Base-by-base conservation (phyloP, 805 yeast species). In the Starmera pachycereana region DNA sequence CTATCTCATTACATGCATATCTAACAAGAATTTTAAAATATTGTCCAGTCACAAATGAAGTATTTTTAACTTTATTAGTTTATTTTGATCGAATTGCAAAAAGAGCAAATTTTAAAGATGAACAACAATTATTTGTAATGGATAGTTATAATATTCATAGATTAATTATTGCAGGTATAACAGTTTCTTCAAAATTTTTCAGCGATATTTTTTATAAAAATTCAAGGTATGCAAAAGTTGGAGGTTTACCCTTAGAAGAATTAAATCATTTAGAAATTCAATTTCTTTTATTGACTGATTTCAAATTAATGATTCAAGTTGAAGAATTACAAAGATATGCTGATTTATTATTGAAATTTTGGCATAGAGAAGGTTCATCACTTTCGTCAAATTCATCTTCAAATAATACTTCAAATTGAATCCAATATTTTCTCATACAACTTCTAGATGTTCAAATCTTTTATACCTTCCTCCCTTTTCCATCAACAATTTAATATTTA, bases 41-140 rank as follows among this genome's bases (percentile, higher is more conserved):
- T 63, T 92, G 99, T 60, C 97, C 99, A 0, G 92, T 92, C n/a
- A 89, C 98, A 3, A 90, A 90, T 61, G 97, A 92, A 58, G 97
- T 92, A 29, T 92, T 89, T 60, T 65, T 92, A 37, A 81, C 96
- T 32, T 63, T 92, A 30, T 68, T 92, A 51, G 97, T 92, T 28
- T 92, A 92, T 60, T 88, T 92, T 63, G 99, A 92, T 62, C 68
- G 97, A 46, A 87, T 90, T 35, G 92, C 95, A 14, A 85, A 85
- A 54, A 72, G 85, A 45, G 87, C 92, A 34, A 82, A 84, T 53
- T 72, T 64, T 29, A 66, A 65, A 4, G 63, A 61, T 25, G 57
- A 57, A 38, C 72, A 66, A 38, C 90, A 83, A 57, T 62, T 86
- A 44, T 89, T 92, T 59, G 95, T 90, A 9, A 86, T 92, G 89